phyloP scores from a whole-genome alignment of 2,329 filamentous ascomycete species.

The Penicillium sp. region DNA sequence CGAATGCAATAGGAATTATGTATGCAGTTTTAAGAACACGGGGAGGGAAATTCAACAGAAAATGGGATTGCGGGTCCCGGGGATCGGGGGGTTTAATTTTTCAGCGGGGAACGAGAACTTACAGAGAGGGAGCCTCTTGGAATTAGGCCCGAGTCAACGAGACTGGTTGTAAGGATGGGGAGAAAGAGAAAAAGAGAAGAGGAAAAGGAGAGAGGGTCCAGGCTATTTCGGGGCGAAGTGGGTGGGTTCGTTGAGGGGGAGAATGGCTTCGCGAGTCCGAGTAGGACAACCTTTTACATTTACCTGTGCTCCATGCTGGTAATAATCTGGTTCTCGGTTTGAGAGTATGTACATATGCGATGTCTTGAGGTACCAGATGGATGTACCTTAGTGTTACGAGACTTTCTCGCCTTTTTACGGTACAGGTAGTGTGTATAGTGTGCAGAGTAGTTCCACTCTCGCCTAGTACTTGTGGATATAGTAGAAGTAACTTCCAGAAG shows the following conservation, averaged over 20 bases:
- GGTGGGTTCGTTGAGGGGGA: slow-evolving; percentile 16
- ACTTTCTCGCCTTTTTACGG: neutral
- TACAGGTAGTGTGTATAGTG: neutral
- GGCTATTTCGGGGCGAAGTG: slow-evolving; percentile 12
- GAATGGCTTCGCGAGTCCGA: neutral
- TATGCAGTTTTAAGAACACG: neutral
- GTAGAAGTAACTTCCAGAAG: neutral
- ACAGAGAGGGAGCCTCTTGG: slow-evolving; percentile 23
- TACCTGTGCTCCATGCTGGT: neutral
- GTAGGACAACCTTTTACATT: neutral
- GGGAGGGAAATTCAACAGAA: neutral
- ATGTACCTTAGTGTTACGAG: neutral
- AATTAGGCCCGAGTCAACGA: slow-evolving; percentile 32
- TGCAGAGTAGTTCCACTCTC: neutral
- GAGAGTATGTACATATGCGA: neutral
- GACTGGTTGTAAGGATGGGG: slow-evolving; percentile 21
- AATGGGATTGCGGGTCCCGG: slow-evolving; percentile 2
- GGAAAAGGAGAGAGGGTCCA: slow-evolving; percentile 24
- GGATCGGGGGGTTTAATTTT: slow-evolving; percentile 10
- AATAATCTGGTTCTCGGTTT: neutral
- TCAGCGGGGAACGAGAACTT: slow-evolving; percentile 15
- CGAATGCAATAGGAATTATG: neutral
- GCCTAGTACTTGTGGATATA: neutral
- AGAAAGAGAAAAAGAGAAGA: slow-evolving; percentile 11
- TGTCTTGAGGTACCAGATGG: neutral